Conservation (phyloP, 2,329 filamentous ascomycete genomes). For the Fusarium musae region DNA sequence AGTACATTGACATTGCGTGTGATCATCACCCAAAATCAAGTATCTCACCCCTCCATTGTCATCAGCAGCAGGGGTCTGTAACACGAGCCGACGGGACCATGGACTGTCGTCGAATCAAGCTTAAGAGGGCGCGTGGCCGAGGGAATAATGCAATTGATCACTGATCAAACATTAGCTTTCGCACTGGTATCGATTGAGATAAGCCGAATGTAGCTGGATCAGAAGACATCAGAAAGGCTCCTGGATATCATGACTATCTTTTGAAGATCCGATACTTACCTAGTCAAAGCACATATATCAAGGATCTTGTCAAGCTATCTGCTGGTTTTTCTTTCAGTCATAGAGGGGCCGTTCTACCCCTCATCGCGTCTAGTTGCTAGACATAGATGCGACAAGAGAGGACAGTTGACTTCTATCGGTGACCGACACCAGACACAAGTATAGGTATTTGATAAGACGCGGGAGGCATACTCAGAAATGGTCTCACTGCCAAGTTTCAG, state of each 20-base stretch:
- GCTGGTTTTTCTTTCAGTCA: neutral
- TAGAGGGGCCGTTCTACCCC: slow-evolving; percentile 29
- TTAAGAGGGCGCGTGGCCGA: slow-evolving; percentile 21
- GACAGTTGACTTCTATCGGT: neutral
- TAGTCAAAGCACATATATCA: neutral
- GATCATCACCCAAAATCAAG: slow-evolving; percentile 14
- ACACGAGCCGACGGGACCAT: slow-evolving; percentile 30
- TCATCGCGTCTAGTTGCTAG: slow-evolving; percentile 13
- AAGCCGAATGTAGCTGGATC: neutral
- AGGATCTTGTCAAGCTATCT: neutral
- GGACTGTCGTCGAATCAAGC: slow-evolving; percentile 33
- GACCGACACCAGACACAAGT: neutral
- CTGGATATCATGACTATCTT: neutral
- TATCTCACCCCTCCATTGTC: slow-evolving; percentile 38
- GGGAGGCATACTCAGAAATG: neutral
- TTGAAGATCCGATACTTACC: neutral
- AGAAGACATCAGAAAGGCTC: neutral
- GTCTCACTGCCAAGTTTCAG: neutral
- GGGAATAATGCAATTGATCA: slow-evolving; percentile 2
- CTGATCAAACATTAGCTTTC: slow-evolving; percentile 10
- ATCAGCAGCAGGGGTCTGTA: slow-evolving; percentile 37
- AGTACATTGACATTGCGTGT: slow-evolving; percentile 25
- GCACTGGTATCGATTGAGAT: neutral
- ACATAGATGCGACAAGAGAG: slow-evolving; percentile 26
- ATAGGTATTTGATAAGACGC: neutral